Evolutionary conservation across 345 rosid species (phyloP).

Genomic region (Eucalyptus pumila): DNA sequence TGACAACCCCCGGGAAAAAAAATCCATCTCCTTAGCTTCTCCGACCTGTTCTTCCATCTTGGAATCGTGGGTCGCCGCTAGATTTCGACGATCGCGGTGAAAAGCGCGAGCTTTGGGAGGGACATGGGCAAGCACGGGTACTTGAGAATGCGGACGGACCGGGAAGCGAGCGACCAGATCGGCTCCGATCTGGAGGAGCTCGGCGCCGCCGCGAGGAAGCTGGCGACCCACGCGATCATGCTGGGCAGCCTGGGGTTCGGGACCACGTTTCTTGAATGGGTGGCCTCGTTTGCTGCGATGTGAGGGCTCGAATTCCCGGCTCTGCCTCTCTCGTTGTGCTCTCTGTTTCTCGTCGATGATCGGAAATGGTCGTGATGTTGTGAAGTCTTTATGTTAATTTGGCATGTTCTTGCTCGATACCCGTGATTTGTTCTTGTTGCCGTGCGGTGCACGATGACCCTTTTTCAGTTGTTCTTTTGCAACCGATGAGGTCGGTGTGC

Average conservation of each 20-base stretch:
- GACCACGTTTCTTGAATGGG: conserved; percentile 22
- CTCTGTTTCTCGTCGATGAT: not conserved
- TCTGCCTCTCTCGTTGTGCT: not conserved
- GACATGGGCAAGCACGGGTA: conserved; percentile 8
- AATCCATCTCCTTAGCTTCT: not conserved
- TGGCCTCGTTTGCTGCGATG: conserved; percentile 32
- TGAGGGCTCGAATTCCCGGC: not conserved
- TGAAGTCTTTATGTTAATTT: not conserved
- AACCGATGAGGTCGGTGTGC: not conserved
- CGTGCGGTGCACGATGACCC: not conserved
- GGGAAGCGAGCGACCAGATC: not conserved
- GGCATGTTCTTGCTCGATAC: not conserved
- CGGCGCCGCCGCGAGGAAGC: conserved; percentile 18
- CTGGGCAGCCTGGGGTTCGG: conserved; percentile 30
- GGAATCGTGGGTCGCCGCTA: not conserved
- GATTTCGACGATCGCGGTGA: not conserved
- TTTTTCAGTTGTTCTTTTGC: not conserved
- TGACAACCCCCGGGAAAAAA: not conserved
- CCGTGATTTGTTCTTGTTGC: not conserved
- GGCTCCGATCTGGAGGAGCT: conserved; percentile 20
- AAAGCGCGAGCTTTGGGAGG: not conserved
- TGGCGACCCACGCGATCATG: conserved; percentile 17
- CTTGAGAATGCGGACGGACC: conserved; percentile 7
- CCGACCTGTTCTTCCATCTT: not conserved
- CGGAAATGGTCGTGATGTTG: not conserved